phyloP scores from a whole-genome alignment of 495 filamentous ascomycete species.

The Podospora comata region DNA sequence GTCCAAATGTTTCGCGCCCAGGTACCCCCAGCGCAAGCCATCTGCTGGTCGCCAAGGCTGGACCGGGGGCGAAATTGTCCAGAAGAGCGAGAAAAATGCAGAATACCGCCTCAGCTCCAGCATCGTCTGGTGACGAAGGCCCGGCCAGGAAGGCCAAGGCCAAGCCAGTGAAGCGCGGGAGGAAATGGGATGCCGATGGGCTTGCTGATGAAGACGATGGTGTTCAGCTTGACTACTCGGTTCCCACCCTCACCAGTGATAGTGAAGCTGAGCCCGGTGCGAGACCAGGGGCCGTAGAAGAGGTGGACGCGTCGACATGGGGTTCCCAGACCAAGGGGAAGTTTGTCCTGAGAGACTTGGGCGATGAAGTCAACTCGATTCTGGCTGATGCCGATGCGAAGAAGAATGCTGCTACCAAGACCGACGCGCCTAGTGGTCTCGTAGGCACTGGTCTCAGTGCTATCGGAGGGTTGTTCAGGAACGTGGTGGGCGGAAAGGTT shows the following conservation, averaged over 20 bases:
- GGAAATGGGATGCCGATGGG: constrained; percentile 89
- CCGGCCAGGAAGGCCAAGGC: constrained; percentile 54
- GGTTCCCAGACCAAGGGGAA: constrained; percentile 85
- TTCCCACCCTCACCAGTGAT: constrained; percentile 46
- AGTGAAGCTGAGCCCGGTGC: constrained; percentile 50
- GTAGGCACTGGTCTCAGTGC: constrained; percentile 74
- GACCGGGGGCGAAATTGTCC: constrained; percentile 71
- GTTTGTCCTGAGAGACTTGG: constrained; percentile 89
- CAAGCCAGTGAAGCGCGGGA: constrained; percentile 72
- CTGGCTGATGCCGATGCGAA: constrained; percentile 68
- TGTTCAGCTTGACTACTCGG: constrained; percentile 82
- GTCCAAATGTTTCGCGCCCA: constrained; percentile 74
- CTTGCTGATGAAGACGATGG: constrained; percentile 82
- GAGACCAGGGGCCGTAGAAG: constrained; percentile 56
- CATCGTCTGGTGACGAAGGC: constrained; percentile 81
- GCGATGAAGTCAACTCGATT: constrained; percentile 89
- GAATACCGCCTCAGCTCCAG: constrained; percentile 57
- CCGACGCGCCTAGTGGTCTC: constrained; percentile 53
- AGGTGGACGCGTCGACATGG: constrained; percentile 74
- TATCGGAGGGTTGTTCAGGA: constrained; percentile 83
- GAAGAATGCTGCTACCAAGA: constrained; percentile 50
- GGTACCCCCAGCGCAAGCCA: constrained; percentile 64
- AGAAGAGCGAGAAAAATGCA: constrained; percentile 78
- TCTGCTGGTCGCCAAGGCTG: constrained; percentile 66
- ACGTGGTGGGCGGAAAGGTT: constrained; percentile 89